Percentiles rank a stretch among this genome's conserved stretches.
phyloP scores from a whole-genome alignment of 176 grass and related monocot genomes.

The Rhynchospora pubera region DNA sequence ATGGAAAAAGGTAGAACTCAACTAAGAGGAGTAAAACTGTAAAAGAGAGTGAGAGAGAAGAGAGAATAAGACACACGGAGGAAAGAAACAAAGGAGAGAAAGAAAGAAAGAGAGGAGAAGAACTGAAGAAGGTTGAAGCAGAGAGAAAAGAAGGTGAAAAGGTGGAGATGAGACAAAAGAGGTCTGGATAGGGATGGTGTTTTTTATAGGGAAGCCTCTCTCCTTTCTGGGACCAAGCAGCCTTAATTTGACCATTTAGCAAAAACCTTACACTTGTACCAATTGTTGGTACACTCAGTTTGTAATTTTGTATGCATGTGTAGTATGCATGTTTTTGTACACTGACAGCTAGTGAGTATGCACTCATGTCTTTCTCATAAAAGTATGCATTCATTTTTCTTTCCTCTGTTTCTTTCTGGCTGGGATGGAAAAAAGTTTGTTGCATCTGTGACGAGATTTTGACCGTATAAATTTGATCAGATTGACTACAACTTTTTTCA shows the following conservation, averaged over 20 bases:
- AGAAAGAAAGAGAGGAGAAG: conserved; percentile 3
- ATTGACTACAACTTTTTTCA: neutral
- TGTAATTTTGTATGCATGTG: conserved; percentile 6
- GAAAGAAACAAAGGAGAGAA: conserved; percentile 25
- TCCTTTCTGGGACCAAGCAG: neutral
- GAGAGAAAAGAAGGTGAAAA: neutral
- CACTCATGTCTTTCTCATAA: neutral
- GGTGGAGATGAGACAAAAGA: conserved; percentile 11
- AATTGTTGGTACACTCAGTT: neutral
- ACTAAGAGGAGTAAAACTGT: neutral
- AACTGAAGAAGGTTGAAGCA: neutral
- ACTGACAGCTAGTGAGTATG: neutral
- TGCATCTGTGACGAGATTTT: neutral
- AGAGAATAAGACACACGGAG: conserved; percentile 16
- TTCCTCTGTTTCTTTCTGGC: neutral
- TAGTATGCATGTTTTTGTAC: neutral
- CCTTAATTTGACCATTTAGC: conserved; percentile 12
- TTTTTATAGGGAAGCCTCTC: conserved; percentile 7
- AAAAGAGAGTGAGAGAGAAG: neutral
- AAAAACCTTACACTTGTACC: neutral
- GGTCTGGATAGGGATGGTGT: neutral
- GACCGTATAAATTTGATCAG: neutral
- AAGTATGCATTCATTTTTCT: neutral
- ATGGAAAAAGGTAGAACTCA: neutral
- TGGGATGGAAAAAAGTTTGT: neutral